Evolutionary conservation across 1,139 yeast species (phyloP), one percentile per base, ranked within the genome.

Genomic region (Geotrichum klebahnii): DNA sequence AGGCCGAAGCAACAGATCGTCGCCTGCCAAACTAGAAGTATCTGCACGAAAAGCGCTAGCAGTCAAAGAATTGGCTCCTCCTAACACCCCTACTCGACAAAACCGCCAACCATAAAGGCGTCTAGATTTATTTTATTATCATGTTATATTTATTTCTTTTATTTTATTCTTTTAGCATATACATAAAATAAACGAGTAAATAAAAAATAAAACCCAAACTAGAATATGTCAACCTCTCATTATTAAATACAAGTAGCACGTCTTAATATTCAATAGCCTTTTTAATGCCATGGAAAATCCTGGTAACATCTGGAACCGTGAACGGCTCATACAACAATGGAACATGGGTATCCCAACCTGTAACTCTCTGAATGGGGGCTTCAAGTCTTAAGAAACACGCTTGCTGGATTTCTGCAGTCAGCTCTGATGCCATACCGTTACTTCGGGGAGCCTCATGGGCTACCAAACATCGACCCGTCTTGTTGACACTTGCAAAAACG

Each of bases 261-360:
- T 8, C 31, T 46, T 57, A 67, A 48, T 57, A 67, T 31, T 65
- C 59, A 14, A 65, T 46, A 12, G 62, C 56, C 50, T 59, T 57
- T 49, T 63, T 62, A 39, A 67, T 66, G 19, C 64, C 67, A 49
- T 67, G 67, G 55, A 58, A 63, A 35, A 65, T 60, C 41, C 68
- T 53, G 14, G 64, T 63, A 20, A 67, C 70, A 50, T 67, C 67
- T 8, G 71, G 71, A 20, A 65, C 54, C 56, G 60, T 63, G 55
- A 67, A 62, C 14, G 55, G 57, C 52, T 67, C 71, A 51, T 57
- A 67, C 6, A 64, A 59, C 47, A 67, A 56, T 10, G 69, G 60
- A 20, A 66, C 60, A 40, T 63, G 69, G 1, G 68, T 62, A 48
- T 67, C 70, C 61, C 65, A 62, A n/a, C 69, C 69, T n/a, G 71